Base-by-base conservation (phyloP, 2,329 filamentous ascomycete species). In the Geosmithia putterillii region DNA sequence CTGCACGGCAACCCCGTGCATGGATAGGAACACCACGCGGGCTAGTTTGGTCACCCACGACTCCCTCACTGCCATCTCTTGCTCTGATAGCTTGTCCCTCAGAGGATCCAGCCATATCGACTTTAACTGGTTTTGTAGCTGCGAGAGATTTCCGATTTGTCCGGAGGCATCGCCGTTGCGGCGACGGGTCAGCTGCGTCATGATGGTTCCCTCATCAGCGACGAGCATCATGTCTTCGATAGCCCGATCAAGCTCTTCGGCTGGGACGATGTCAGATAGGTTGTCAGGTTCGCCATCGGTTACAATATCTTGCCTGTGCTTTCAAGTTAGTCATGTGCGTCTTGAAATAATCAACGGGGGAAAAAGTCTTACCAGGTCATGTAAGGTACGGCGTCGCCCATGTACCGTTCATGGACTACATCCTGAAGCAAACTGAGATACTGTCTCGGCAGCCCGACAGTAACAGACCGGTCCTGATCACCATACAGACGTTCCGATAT, bases 1-100 rank as follows among this genome's bases (percentile, higher is more conserved):
- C 38, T 64, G 62, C 9, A 63, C 52, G 51, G 60, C 49, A 20
- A 62, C 53, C 15, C 59, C 61, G 32, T 58, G 57, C 17, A 54
- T 59, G 3, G 61, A 55, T 7, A 64, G 46, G 43, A 63, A 61
- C 19, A 56, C 47, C 14, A 63, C 59, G 28, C 52, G 55, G 2
- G 60, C 60, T 17, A 62, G 22, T 35, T 61, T 59, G 7, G 52
- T 46, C 8, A 62, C 45, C 57, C 59, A 61, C 2, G 47, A 44
- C 45, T 46, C 48, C 23, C 57, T 50, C 12, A 46, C 25, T 12
- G 46, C 46, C 23, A 57, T 53, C 18, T 54, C 48, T 17, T 56
- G 45, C 15, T 52, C 44, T 10, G 54, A 46, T 2, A 61, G 12
- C 9, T 43, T 50, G 8, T 48, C 50, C 17, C 50, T 51, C 2